Base-by-base conservation (phyloP, 306 rosid genomes). In the Trifolium dubium region DNA sequence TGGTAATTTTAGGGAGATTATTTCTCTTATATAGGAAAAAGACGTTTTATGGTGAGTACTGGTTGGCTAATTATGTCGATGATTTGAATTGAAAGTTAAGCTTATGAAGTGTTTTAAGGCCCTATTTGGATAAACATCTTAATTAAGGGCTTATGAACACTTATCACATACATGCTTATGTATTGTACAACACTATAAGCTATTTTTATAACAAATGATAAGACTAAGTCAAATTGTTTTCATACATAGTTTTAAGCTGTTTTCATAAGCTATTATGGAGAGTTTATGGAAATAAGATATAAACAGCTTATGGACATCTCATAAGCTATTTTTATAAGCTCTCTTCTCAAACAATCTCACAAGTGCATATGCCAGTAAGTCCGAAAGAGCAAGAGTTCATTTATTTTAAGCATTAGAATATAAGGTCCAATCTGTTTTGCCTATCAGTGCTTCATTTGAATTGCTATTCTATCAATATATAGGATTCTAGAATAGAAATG, bases 391-490 rank as follows among this genome's bases (percentile, higher is more conserved):
- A 39, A 15, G 66, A 18, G 41, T 75, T 32, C 17, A 32, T 66
- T 66, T 76, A 66, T 19, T 30, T 2, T 61, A 66, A 64, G 54
- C 74, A 46, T 61, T 28, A 31, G 39, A 43, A 28, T 9, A 67
- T 37, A 8, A 35, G 5, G 30, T n/a, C 28, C 34, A 56, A 56
- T 56, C 15, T n/a, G 17, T 66, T 72, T 79, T 70, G 14, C 50
- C 58, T n/a, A 41, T 70, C 17, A 23, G 43, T 75, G 43, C 56
- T 19, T 66, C 23, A 14, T 67, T 75, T 72, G 61, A 61, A 61
- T 60, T 77, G 44, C 53, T 32, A 31, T 39, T 30, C 46, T 60
- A 17, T 67, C 66, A 14, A 30, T 37, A 9, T 77, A 18, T 54
- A 47, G 5, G 6, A 10, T 34, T 60, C 29, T 53, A 54, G 62